Evolutionary conservation across 2,329 filamentous ascomycete species (phyloP).

Genomic region (Emericellopsis cladophorae): DNA sequence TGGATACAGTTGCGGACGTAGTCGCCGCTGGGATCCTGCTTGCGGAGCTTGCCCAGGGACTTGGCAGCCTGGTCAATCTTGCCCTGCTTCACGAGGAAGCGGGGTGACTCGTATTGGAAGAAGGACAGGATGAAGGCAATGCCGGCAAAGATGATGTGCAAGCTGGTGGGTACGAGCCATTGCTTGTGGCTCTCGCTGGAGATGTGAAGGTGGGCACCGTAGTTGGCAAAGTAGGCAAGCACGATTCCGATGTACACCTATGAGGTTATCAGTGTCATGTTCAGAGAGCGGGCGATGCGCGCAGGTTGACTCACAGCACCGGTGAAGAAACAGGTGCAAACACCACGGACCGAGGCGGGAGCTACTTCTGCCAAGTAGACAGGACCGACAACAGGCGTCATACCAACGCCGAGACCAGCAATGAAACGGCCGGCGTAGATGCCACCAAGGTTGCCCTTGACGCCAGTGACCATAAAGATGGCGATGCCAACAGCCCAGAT

Average conservation of each 20-base stretch:
- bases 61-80: constrained; percentile 43
- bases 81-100: constrained; percentile 55
- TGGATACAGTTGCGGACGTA: constrained; percentile 50
- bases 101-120: constrained; percentile 56
- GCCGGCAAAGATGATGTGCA: constrained; percentile 67
- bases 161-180: constrained; percentile 57
- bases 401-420: constrained; percentile 52
- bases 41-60: constrained; percentile 44
- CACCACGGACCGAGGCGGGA: constrained; percentile 54
- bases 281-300: too few relatives aligned
- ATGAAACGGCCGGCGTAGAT: constrained; percentile 57
- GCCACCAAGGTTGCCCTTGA: constrained; percentile 37
- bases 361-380: constrained; percentile 64
- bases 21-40: constrained; percentile 44
- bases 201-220: constrained; percentile 41
- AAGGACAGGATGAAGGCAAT: constrained; percentile 60
- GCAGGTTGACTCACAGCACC: constrained; percentile 20
- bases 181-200: constrained; percentile 29
- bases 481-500: constrained; percentile 46
- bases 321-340: constrained; percentile 50
- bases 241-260: constrained; percentile 61
- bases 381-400: constrained; percentile 53
- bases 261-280: too few relatives aligned
- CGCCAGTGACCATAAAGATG: constrained; percentile 41
- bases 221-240: constrained; percentile 66